Base-by-base conservation (phyloP, 2,329 filamentous ascomycete species). In the Clarireedia sp. region DNA sequence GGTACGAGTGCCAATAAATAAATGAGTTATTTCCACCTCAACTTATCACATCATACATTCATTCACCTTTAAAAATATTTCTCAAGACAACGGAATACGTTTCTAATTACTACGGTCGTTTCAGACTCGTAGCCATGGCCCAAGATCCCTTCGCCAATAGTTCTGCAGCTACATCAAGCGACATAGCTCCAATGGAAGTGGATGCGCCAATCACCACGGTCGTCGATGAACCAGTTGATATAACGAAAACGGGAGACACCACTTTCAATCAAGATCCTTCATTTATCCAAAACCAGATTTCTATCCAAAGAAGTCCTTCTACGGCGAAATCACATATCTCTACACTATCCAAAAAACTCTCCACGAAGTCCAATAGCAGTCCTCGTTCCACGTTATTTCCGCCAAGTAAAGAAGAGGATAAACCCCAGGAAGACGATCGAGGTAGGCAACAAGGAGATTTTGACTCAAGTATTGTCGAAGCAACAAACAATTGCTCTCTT, bases 221-320 rank as follows among this genome's bases (percentile, higher is more conserved):
- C 5, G 60, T 59, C 5, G 38, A 51, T 19, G 37, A 26, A 45
- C 16, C 43, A 5, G 46, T 45, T 41, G 55, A 53, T 40, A 33
- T 41, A 23, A 44, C 51, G 8, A 51, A 49, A 26, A 53, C 9
- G 14, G 51, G 57, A 26, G 52, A 52, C 4, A 16, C n/a, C 10
- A 33, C 17, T 5, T 38, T 29, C 6, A 59, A 19, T 21, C 26
- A 49, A 8, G 52, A 64, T 29, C 53, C 60, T n/a, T 58, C 62
- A 1, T 65, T 63, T 17, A 64, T 66, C 2, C 63, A 66, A 50
- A 62, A 65, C 26, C 57, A 63, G n/a, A 59, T 64, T 17, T 54
- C 59, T 10, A 57, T 66, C 1, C 62, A 64, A 44, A 56, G 66
- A 46, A 65, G 57, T 29, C 51, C 61, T 36, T 66, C 66, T 1